Evolutionary conservation across 169 alveolate species (phyloP).

Genomic region (Eimeria falciformis): DNA sequence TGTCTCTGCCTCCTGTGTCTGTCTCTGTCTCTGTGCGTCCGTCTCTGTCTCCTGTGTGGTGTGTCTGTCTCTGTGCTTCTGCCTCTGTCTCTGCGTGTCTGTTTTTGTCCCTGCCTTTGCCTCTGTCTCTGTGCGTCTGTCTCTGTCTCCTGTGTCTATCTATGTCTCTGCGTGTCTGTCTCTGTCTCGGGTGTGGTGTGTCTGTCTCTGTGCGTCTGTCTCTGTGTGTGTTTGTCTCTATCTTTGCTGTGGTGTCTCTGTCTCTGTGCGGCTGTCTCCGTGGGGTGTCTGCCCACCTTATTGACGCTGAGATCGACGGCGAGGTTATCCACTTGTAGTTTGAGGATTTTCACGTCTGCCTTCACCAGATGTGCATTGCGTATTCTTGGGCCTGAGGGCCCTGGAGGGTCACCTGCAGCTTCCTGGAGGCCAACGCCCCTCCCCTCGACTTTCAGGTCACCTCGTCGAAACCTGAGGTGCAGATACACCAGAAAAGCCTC

Average conservation of each 20-base stretch:
- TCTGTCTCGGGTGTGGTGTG: too few relatives aligned
- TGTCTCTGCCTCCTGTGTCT: not conserved
- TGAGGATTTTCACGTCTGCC: conserved; percentile 78
- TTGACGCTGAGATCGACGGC: conserved; percentile 80
- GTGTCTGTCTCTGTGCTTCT: too few relatives aligned
- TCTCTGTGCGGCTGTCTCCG: not conserved
- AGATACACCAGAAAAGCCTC: conserved; percentile 68
- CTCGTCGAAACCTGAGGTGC: conserved; percentile 51
- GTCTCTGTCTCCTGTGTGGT: too few relatives aligned
- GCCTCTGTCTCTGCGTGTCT: too few relatives aligned
- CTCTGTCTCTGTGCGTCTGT: too few relatives aligned
- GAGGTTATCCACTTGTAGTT: conserved; percentile 70
- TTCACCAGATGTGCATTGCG: conserved; percentile 68
- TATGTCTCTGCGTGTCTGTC: not conserved
- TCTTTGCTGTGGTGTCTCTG: not conserved
- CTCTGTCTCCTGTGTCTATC: too few relatives aligned
- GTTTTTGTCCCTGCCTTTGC: too few relatives aligned
- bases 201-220: not conserved
- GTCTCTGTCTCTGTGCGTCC: not conserved
- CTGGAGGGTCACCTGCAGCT: not conserved
- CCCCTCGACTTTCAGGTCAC: conserved; percentile 47
- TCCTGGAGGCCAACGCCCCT: not conserved
- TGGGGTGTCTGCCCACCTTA: conserved; percentile 55
- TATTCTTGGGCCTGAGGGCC: conserved; percentile 56
- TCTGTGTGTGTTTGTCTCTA: not conserved